Percentiles rank a stretch among this genome's conserved stretches.
Evolutionary conservation across 2,329 filamentous ascomycete species (phyloP).

Genomic region (Ceratocystis variospora): DNA sequence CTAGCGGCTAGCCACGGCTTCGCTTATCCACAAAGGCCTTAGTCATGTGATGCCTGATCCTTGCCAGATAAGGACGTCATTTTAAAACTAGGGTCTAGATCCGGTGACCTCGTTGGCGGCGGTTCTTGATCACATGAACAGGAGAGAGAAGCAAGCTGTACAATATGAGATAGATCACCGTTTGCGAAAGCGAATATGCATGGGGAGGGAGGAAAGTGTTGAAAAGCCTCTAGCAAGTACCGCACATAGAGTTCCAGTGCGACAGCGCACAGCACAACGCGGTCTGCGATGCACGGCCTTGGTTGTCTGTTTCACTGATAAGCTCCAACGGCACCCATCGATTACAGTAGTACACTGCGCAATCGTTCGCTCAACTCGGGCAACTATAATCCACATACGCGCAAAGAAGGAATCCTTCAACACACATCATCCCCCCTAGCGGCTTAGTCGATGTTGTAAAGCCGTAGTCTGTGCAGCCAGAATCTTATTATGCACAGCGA

Average conservation of each 20-base stretch:
- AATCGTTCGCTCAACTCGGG: neutral
- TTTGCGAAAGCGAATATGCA: neutral
- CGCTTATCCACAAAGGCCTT: neutral
- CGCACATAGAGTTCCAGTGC: neutral
- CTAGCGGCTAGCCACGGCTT: conserved; percentile 7
- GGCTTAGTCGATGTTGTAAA: conserved; percentile 8
- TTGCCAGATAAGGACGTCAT: neutral
- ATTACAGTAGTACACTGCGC: too few species aligned
- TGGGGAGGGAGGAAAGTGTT: neutral
- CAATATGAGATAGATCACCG: neutral
- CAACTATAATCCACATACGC: neutral
- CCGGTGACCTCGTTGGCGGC: neutral
- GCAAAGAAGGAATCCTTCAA: conserved; percentile 2
- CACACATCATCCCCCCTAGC: neutral
- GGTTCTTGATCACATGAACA: neutral
- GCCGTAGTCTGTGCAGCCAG: neutral
- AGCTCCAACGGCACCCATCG: too few species aligned
- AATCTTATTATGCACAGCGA: neutral
- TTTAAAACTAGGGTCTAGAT: conserved; percentile 4
- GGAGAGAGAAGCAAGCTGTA: neutral
- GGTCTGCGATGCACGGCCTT: too few species aligned
- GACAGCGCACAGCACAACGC: neutral
- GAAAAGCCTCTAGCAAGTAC: neutral
- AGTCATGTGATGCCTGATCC: conserved; percentile 1
- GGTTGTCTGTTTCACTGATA: too few species aligned